phyloP scores from a whole-genome alignment of 2,329 filamentous ascomycete genomes.

The Elsinoe ampelina region DNA sequence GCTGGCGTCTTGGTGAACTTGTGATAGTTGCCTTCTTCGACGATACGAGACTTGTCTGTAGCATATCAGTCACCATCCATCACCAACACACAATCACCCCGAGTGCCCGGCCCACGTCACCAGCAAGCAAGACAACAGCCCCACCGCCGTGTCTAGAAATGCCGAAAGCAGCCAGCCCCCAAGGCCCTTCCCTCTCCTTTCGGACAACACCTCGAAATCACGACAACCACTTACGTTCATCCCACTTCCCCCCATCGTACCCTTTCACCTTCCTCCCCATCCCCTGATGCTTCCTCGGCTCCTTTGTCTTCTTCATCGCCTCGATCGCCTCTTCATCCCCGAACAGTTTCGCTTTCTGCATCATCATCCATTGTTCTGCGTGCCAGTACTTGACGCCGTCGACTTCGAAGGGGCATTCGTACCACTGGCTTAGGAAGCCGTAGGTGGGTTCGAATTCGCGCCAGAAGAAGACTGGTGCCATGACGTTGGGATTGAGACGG shows the following conservation, averaged over 20 bases:
- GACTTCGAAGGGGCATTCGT: constrained; percentile 40
- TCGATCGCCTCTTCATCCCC: constrained; percentile 27
- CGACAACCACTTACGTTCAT: no score
- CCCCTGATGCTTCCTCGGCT: constrained; percentile 34
- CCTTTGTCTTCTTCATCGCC: not conserved
- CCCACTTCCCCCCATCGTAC: constrained; percentile 47
- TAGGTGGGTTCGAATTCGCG: constrained; percentile 34
- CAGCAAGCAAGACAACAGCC: no score
- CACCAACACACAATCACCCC: no score
- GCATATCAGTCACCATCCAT: not conserved
- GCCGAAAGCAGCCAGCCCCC: no score
- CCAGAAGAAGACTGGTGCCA: constrained; percentile 29
- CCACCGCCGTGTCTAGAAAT: no score
- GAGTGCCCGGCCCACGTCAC: no score
- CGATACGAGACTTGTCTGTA: constrained; percentile 44
- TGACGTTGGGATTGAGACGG: not conserved
- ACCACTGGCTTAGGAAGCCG: constrained; percentile 58
- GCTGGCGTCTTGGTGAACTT: constrained; percentile 47
- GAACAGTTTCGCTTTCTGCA: constrained; percentile 36
- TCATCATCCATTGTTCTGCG: constrained; percentile 43
- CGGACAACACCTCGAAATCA: no score
- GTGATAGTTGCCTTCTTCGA: constrained; percentile 47
- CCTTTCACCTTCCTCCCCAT: constrained; percentile 47
- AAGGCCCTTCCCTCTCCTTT: no score
- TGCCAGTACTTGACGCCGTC: constrained; percentile 30